Percentiles rank a stretch among this genome's conserved stretches.
phyloP scores from a whole-genome alignment of 139 green algal species.

The Chlorella ohadii region DNA sequence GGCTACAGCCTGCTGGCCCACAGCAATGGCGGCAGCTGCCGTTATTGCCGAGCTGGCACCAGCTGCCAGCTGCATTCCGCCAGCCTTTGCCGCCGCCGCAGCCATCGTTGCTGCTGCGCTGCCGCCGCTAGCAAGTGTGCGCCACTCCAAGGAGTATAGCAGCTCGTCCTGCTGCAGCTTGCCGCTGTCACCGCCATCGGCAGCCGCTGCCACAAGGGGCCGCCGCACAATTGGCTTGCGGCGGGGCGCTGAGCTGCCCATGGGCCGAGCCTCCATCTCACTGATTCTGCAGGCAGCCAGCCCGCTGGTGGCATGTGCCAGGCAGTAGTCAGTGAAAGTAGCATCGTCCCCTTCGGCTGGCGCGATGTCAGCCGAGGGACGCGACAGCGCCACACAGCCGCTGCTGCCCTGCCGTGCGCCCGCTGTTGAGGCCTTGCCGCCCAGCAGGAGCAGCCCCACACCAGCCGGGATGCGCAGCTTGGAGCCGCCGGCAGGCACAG shows the following conservation, averaged over 20 bases:
- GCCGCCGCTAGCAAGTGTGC: neutral
- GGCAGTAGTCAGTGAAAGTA: conserved; percentile 27
- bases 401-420: neutral
- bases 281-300: conserved; percentile 1
- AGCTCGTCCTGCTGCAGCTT: conserved; percentile 9
- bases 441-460: conserved; percentile 26
- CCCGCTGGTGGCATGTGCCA: neutral
- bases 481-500: neutral
- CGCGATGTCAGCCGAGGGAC: neutral
- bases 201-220: neutral
- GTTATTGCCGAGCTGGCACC: neutral
- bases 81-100: neutral
- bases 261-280: conserved; percentile 24
- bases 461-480: conserved; percentile 40
- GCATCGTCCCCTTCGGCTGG: neutral
- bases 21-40: conserved; percentile 5
- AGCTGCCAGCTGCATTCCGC: neutral
- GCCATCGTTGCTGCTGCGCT: neutral
- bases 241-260: neutral
- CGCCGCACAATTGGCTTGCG: neutral
- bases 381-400: conserved; percentile 2
- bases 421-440: neutral
- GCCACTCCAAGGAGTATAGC: conserved; percentile 38
- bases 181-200: neutral
- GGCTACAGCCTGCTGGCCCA: conserved; percentile 13